Conservation (phyloP, 768 basidiomycete species). For the Leccinum ochraceum region DNA sequence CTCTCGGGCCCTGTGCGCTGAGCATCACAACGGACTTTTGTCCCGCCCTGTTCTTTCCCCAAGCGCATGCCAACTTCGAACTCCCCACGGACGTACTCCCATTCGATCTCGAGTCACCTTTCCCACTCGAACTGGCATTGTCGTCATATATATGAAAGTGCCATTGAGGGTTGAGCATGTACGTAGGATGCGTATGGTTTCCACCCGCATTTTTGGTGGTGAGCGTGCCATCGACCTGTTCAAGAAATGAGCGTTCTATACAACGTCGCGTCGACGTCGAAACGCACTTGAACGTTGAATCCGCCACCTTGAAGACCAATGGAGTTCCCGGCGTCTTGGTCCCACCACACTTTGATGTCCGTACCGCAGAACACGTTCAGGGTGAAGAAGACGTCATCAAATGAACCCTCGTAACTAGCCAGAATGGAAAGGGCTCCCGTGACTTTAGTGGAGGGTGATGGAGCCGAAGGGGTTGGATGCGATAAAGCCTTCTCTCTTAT, state of each 20-base stretch:
- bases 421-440: constrained; percentile 51
- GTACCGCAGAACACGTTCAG: constrained; percentile 52
- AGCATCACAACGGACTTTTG: no score
- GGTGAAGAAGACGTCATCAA: constrained; percentile 63
- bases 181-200: constrained; percentile 75
- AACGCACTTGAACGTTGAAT: constrained; percentile 19
- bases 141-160: constrained; percentile 56
- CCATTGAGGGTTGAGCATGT: constrained; percentile 92
- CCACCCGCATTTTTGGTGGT: constrained; percentile 80
- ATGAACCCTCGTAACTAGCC: constrained; percentile 69
- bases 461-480: not conserved
- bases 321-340: constrained; percentile 33
- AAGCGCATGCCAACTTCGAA: constrained; percentile 10
- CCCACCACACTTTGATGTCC: constrained; percentile 45
- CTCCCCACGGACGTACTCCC: not conserved
- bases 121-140: constrained; percentile 8
- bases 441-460: constrained; percentile 24
- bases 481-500: constrained; percentile 27
- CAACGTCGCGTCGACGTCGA: not conserved
- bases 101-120: not conserved
- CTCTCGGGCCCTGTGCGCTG: no score
- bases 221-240: constrained; percentile 61
- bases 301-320: not conserved
- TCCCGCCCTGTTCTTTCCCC: not conserved
- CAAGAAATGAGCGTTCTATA: constrained; percentile 4